Evolutionary conservation across 805 yeast species (phyloP).

Genomic region (Wickerhamomyces silvicola): DNA sequence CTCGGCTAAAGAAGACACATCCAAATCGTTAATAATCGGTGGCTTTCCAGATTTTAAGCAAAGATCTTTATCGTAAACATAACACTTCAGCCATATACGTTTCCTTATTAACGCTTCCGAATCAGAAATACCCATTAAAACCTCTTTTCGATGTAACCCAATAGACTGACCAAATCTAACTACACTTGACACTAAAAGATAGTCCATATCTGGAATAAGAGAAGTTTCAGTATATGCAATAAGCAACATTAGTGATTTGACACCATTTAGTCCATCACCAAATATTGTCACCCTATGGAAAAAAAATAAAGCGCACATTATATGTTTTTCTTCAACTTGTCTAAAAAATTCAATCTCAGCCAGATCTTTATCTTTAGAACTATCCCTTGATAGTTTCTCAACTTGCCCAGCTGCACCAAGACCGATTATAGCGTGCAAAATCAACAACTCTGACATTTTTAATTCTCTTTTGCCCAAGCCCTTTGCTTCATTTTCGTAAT

Average conservation of each 20-base stretch:
- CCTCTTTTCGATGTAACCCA: slow-evolving; percentile 45
- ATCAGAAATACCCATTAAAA: slow-evolving; percentile 27
- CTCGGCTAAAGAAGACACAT: slow-evolving; percentile 25
- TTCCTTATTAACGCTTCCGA: slow-evolving; percentile 31
- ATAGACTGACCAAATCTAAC: slow-evolving; percentile 45
- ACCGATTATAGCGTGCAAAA: slow-evolving; percentile 2
- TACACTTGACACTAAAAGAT: slow-evolving; percentile 35
- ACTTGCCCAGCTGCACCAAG: slow-evolving; percentile 1
- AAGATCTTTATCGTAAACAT: slow-evolving; percentile 34
- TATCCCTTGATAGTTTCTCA: not conserved
- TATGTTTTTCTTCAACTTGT: slow-evolving; percentile 1
- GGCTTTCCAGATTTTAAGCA: slow-evolving; percentile 40
- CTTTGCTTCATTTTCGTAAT: slow-evolving; percentile 3
- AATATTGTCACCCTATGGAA: slow-evolving; percentile 40
- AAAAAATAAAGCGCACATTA: slow-evolving; percentile 34
- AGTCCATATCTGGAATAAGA: slow-evolving; percentile 33
- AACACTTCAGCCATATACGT: slow-evolving; percentile 42
- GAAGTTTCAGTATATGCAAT: slow-evolving; percentile 27
- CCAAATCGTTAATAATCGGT: slow-evolving; percentile 34
- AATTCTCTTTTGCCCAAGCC: not conserved
- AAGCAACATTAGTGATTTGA: slow-evolving; percentile 44
- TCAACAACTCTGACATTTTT: slow-evolving; percentile 2
- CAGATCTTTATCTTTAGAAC: not conserved
- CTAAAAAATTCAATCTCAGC: slow-evolving; percentile 4
- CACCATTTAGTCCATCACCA: slow-evolving; percentile 41